Conservation (phyloP, 148 eudicot species). For the Vaccinium myrtillus region DNA sequence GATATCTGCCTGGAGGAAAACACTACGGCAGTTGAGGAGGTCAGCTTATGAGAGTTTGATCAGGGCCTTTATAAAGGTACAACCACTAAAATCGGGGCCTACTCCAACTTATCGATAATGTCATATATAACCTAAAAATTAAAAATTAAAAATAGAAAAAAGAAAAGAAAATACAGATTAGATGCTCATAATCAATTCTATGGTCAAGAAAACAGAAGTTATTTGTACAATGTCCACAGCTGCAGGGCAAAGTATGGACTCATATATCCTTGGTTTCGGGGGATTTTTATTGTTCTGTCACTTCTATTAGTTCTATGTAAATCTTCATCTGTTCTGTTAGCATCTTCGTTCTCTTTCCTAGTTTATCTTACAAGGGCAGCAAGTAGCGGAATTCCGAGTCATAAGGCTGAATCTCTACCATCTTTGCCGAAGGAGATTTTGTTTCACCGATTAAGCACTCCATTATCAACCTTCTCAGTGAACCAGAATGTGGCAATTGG, state of each 20-base stretch:
- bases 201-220: not conserved
- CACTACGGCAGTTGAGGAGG: constrained; percentile 78
- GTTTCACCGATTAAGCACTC: constrained; percentile 67
- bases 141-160: not conserved
- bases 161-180: not conserved
- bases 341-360: not conserved
- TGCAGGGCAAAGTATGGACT: not conserved
- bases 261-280: not conserved
- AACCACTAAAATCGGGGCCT: not conserved
- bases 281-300: not conserved
- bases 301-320: not conserved
- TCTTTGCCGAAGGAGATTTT: constrained; percentile 50
- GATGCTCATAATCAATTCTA: not conserved
- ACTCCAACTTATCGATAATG: not conserved
- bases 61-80: not conserved
- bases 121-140: not conserved
- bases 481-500: constrained; percentile 64
- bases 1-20: constrained; percentile 69
- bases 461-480: constrained; percentile 69
- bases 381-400: constrained; percentile 78
- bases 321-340: not conserved
- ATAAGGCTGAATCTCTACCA: constrained; percentile 68
- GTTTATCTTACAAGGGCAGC: constrained; percentile 36
- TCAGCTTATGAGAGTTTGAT: constrained; percentile 17
- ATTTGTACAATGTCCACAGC: not conserved